Base-by-base conservation (phyloP, 768 basidiomycete species). In the Dentipellis fragilis region DNA sequence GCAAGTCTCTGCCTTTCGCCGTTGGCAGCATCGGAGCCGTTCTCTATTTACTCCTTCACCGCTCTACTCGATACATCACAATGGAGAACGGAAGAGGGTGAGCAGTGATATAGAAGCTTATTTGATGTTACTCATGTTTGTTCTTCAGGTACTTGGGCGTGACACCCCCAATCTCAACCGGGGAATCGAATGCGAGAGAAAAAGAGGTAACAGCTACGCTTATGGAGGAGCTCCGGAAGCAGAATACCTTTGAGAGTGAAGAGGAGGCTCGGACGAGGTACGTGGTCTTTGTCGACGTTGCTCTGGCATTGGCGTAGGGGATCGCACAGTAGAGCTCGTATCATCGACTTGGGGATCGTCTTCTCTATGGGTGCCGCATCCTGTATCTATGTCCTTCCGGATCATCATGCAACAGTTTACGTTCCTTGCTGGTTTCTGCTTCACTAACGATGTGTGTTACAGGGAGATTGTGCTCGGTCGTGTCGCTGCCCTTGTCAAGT, bases 391-490 rank as follows among this genome's bases (percentile, higher is more conserved):
- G 29, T 6, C 29, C 29, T 29, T 29, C 29, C 29, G 29, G 29
- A 29, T 29, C 29, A 29, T 29, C 29, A 29, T 29, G 29, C 29
- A 29, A 29, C 3, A 6, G 29, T 6, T 29, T 29, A 3, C 6
- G 6, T 6, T 29, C 6, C 3, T 29, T 29, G 29, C 6, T 29
- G 29, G 29, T n/a, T 17, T 45, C 19, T 19, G 42, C 42, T 19
- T 45, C 19, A 19, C 42, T 45, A 16, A 45, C 42, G n/a, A 19
- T 10, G 7, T 45, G 42, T 45, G n/a, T 17, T 19, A 14, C 70
- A 98, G 96, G 75, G 95, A 98, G 73, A 80, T 89, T 55, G 90
- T 98, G 11, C 80, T 99, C 17, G 94, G 91, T 16, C 85, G 89
- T 48, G 83, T 99, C 48, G 84, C 90, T 45, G 81, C 85, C 53